Evolutionary conservation across 495 filamentous ascomycete species (phyloP), one percentile per base, ranked within the genome.

Genomic region (Aspergillus leporis): DNA sequence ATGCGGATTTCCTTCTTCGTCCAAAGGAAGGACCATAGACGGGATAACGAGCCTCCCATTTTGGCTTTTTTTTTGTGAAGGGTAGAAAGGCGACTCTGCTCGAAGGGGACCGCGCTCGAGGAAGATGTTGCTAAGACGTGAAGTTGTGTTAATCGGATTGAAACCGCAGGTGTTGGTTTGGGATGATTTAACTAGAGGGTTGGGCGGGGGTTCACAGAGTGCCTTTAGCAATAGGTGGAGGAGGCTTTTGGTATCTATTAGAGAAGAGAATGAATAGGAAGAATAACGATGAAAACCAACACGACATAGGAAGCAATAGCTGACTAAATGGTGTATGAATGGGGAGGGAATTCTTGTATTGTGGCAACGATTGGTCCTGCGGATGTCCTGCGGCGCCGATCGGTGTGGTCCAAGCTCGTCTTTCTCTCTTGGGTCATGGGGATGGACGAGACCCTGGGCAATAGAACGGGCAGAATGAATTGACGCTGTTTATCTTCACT

Each of bases 1-100:
- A 98, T 98, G 60, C 94, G 81, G 58, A 97, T 97, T 74, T 98
- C 94, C 76, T 97, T 98, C 82, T 97, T 97, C 25, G 88, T 77
- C 88, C 88, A 97, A 25, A 97, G 57, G 25, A 95, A 75, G 70
- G 85, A 87, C 71, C 93, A 82, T 41, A 86, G 67, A 75, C 87
- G 88, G 62, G 91, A 93, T 61, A 94, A 76, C 66, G 84, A 86
- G 55, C 81, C 87, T 68, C 93, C 93, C 93, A 97, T 97, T 60
- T 18, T 68, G 63, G 53, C 61, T 53, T 68, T 47, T 66, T 43
- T 51, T 25, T 40, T n/a, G 7, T 40, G 32, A 32, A 7, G 21
- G 32, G 46, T 57, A 51, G n/a, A 23, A 51, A 56, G 23, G 16
- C 38, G 25, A 28, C 14, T 14, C 6, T n/a, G 38, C 13, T 41